Conservation (phyloP, 108 stramenopile genomes). For the Seminavis robusta region DNA sequence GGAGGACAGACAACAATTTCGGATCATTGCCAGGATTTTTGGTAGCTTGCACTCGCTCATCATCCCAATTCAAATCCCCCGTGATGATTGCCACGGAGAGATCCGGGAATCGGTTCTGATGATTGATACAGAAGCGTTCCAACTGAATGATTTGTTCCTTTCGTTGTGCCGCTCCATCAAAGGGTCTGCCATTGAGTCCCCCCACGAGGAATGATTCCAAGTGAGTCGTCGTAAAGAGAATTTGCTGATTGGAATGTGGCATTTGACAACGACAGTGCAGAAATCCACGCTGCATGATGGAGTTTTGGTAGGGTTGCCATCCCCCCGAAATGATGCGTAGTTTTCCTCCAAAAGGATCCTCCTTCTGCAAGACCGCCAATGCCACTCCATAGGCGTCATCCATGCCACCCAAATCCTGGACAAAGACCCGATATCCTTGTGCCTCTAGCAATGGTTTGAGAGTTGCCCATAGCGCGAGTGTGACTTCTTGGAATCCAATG, state of each 20-base stretch:
- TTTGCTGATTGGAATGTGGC: constrained; percentile 1
- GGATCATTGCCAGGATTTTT: constrained; percentile 13
- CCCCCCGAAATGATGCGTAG: constrained; percentile 9
- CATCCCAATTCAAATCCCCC: constrained; percentile 75
- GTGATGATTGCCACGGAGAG: constrained; percentile 40
- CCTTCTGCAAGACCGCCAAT: constrained; percentile 23
- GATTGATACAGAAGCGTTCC: constrained; percentile 27
- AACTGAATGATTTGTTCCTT: constrained; percentile 34
- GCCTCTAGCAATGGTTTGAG: constrained; percentile 33
- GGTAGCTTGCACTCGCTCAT: constrained; percentile 46
- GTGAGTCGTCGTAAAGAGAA: constrained; percentile 49
- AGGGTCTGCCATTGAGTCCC: constrained; percentile 2
- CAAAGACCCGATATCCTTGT: constrained; percentile 32
- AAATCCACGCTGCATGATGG: constrained; percentile 48
- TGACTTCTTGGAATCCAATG: constrained; percentile 64
- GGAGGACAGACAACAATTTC: constrained; percentile 20
- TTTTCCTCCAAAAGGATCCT: constrained; percentile 8
- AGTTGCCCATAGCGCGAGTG: constrained; percentile 13
- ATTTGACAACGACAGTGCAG: constrained; percentile 25
- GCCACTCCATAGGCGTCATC: constrained; percentile 34
- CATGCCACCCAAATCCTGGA: constrained; percentile 15
- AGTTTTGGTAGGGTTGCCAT: constrained; percentile 30
- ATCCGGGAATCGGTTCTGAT: constrained; percentile 11
- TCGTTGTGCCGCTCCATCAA: constrained; percentile 37
- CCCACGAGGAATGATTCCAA: constrained; percentile 43